phyloP scores from a whole-genome alignment of 495 filamentous ascomycete species.

The Trichocladium antarcticum region DNA sequence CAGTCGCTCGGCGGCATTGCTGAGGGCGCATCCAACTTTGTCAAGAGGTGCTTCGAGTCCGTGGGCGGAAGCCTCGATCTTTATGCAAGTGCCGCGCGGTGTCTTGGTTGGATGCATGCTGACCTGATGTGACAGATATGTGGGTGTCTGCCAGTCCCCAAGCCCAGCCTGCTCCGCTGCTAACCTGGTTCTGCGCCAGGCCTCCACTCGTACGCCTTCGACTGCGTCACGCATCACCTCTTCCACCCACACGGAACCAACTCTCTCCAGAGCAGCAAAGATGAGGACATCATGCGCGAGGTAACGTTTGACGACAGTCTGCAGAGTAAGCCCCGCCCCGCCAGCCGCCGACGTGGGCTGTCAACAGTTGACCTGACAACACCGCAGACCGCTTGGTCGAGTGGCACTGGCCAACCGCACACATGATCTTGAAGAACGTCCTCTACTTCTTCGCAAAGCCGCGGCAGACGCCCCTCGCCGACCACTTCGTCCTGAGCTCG shows the following conservation, averaged over 20 bases:
- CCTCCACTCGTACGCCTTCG: constrained; percentile 52
- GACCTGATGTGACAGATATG: constrained; percentile 6
- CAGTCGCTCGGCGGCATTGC: constrained; percentile 43
- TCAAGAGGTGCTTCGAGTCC: constrained; percentile 37
- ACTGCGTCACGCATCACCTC: constrained; percentile 54
- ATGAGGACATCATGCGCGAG: constrained; percentile 54
- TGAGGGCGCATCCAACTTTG: constrained; percentile 43
- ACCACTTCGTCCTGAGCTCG: constrained; percentile 33
- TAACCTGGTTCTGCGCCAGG: constrained; percentile 8
- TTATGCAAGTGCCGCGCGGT: constrained; percentile 37
- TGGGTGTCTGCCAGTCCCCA: constrained; percentile 10
- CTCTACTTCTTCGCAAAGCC: constrained; percentile 36
- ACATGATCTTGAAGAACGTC: constrained; percentile 28
- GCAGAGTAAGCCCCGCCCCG: constrained; percentile 37
- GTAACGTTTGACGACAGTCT: constrained; percentile 54
- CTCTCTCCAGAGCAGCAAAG: constrained; percentile 39
- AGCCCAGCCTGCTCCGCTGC: background rate
- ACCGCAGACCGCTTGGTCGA: constrained; percentile 32
- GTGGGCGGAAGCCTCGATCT: constrained; percentile 40
- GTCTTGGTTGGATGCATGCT: background rate
- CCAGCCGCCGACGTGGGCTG: background rate
- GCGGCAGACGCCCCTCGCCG: constrained; percentile 36
- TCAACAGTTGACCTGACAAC: background rate
- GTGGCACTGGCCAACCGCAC: constrained; percentile 32
- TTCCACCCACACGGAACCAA: constrained; percentile 51